Conservation (phyloP, 345 rosid genomes). For the Eucalyptus melliodora region DNA sequence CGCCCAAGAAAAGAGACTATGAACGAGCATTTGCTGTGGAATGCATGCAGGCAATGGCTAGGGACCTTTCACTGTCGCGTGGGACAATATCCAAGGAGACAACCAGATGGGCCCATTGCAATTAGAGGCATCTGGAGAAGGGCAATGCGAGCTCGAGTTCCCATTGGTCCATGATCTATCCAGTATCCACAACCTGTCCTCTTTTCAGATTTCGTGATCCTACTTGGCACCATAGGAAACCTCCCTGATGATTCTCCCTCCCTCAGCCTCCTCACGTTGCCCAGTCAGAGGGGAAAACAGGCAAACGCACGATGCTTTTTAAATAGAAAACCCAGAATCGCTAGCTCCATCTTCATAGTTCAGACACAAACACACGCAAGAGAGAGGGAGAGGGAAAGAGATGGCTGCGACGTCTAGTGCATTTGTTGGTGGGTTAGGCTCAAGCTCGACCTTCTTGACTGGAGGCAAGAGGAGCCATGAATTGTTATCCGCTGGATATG, state of each 20-base stretch:
- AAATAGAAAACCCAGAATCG: background rate
- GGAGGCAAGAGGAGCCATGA: conserved; percentile 37
- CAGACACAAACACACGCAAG: background rate
- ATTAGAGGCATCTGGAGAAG: background rate
- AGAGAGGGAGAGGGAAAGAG: background rate
- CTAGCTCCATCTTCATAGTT: background rate
- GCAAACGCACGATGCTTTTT: background rate
- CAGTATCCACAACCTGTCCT: conserved; percentile 46
- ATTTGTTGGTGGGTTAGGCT: conserved; percentile 63
- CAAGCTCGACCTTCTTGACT: conserved; percentile 70
- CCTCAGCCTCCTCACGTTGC: background rate
- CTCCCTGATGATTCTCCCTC: conserved; percentile 11
- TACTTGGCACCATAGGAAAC: conserved; percentile 27
- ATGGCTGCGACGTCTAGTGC: conserved; percentile 46
- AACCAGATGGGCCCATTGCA: background rate
- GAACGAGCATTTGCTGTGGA: background rate
- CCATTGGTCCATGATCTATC: conserved; percentile 82
- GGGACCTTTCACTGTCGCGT: background rate
- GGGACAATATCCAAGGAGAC: background rate
- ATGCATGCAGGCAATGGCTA: background rate
- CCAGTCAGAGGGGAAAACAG: background rate
- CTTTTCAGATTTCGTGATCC: conserved; percentile 47
- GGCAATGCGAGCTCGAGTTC: conserved; percentile 5
- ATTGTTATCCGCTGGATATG: conserved; percentile 11
- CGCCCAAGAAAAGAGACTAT: background rate